Percentiles rank a stretch among this genome's conserved stretches.
phyloP scores from a whole-genome alignment of 2,329 filamentous ascomycete species.

The Calonectria pauciramosa region DNA sequence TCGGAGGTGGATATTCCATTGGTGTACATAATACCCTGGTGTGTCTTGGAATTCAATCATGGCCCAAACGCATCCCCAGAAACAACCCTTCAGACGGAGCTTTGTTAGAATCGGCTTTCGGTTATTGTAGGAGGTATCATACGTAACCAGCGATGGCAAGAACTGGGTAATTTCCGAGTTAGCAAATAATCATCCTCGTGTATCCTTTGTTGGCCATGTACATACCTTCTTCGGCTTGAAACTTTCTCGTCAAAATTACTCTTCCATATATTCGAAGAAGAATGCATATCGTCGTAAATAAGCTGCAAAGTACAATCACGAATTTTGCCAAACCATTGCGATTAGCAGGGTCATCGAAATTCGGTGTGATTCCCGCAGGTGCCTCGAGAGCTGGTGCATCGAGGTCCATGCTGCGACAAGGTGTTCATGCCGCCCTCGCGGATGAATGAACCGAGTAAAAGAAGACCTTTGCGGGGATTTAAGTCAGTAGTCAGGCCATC shows the following conservation, averaged over 20 bases:
- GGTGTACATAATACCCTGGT: neutral
- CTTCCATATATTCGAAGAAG: neutral
- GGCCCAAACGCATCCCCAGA: neutral
- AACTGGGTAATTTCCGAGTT: neutral
- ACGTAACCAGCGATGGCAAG: neutral
- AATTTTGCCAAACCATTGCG: neutral
- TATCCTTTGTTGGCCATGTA: neutral
- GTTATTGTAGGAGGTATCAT: neutral
- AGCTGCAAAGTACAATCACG: neutral
- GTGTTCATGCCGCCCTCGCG: neutral
- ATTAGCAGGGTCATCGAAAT: neutral
- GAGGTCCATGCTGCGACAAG: neutral
- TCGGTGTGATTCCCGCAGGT: neutral
- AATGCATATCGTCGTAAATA: neutral
- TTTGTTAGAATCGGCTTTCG: neutral
- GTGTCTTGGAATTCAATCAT: conserved; percentile 1
- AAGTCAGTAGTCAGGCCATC: neutral
- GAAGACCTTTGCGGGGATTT: neutral
- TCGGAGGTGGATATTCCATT: neutral
- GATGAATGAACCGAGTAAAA: neutral
- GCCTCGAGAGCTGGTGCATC: neutral
- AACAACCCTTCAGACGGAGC: neutral
- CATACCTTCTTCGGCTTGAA: neutral
- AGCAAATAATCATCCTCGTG: neutral
- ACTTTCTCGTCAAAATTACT: neutral